Conservation (phyloP, 768 basidiomycete genomes). For the Pulveroboletus sp. region DNA sequence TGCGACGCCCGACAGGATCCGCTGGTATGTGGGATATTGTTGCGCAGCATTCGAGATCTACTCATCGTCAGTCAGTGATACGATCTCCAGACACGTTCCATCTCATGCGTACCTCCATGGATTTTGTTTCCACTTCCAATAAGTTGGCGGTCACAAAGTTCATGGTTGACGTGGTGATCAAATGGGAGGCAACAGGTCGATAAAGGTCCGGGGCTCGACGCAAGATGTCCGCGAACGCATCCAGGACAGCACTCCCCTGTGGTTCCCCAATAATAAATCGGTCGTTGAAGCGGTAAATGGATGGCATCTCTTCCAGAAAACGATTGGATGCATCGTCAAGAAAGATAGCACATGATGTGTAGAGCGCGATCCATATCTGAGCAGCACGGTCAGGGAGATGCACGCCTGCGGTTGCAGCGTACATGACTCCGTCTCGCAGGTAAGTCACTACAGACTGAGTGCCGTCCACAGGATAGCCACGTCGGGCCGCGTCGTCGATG, state of each 20-base stretch:
- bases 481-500: conserved; percentile 16
- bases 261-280: conserved; percentile 26
- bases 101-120: conserved; percentile 22
- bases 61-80: background rate
- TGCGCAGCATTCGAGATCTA: conserved; percentile 24
- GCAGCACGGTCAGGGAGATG: conserved; percentile 26
- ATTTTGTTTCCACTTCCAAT: conserved; percentile 31
- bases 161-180: conserved; percentile 36
- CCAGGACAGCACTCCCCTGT: conserved; percentile 32
- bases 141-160: conserved; percentile 34
- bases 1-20: conserved; percentile 31
- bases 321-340: conserved; percentile 35
- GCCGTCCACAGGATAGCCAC: conserved; percentile 28
- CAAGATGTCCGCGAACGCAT: conserved; percentile 34
- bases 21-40: conserved; percentile 26
- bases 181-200: conserved; percentile 27
- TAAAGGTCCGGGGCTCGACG: conserved; percentile 29
- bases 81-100: background rate
- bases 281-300: conserved; percentile 34
- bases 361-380: conserved; percentile 35
- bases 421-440: conserved; percentile 31
- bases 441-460: conserved; percentile 24
- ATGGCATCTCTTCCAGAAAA: conserved; percentile 18
- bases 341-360: conserved; percentile 36
- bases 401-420: conserved; percentile 22